Evolutionary conservation across 495 filamentous ascomycete genomes (phyloP).

Genomic region (Ascobolus immersus): DNA sequence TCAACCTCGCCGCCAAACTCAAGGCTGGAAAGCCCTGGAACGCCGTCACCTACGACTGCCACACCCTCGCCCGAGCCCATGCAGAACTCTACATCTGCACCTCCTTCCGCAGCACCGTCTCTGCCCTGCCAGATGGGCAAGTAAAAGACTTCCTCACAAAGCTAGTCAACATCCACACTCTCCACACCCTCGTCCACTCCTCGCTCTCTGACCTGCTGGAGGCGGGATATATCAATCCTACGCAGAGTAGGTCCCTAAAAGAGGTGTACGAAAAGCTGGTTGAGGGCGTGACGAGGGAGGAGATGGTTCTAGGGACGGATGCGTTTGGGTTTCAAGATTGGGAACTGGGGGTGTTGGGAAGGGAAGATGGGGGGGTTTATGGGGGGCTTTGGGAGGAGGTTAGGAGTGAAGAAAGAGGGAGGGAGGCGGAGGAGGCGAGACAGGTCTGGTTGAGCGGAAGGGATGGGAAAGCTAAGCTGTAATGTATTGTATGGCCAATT

Average conservation of each 20-base stretch:
- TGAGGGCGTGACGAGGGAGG: constrained; percentile 6
- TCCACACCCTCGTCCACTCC: constrained; percentile 8
- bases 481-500: too few relatives aligned
- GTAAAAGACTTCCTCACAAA: constrained; percentile 3
- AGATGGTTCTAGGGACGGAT: constrained; percentile 9
- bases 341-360: constrained; percentile 9
- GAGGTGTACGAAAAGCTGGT: constrained; percentile 8
- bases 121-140: not conserved
- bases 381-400: too few relatives aligned
- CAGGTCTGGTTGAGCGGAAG: too few relatives aligned
- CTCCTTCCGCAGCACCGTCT: constrained; percentile 6
- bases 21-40: constrained; percentile 6
- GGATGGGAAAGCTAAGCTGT: too few relatives aligned
- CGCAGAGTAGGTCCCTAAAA: constrained; percentile 7
- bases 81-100: constrained; percentile 13
- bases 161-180: constrained; percentile 7
- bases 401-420: too few relatives aligned
- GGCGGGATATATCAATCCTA: constrained; percentile 9
- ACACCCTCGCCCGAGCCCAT: constrained; percentile 9
- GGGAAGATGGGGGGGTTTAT: too few relatives aligned
- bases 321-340: constrained; percentile 10
- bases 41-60: constrained; percentile 7
- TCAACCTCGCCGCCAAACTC: constrained; percentile 6
- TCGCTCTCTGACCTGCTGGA: constrained; percentile 11
- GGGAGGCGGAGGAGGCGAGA: too few relatives aligned